phyloP scores from a whole-genome alignment of 2,329 filamentous ascomycete species.

The Teratosphaeria destructans region DNA sequence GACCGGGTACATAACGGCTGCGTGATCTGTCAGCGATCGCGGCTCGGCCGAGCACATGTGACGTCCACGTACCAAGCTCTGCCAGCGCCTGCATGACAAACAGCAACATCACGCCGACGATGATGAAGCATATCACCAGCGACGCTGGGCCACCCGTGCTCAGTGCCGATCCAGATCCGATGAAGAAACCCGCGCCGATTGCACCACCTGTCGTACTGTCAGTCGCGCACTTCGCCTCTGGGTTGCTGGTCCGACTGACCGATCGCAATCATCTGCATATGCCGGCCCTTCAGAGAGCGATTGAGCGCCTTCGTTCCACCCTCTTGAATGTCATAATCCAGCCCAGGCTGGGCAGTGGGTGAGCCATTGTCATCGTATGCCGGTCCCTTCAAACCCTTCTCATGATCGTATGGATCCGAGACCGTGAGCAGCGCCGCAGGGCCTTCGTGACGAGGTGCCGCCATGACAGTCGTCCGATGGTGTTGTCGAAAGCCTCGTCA shows the following conservation, averaged over 20 bases:
- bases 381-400: constrained; percentile 1
- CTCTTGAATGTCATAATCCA: background rate
- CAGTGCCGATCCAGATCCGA: constrained; percentile 24
- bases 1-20: constrained; percentile 20
- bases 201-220: constrained; percentile 26
- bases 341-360: background rate
- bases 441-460: background rate
- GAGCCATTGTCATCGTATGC: background rate
- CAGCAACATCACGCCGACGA: constrained; percentile 25
- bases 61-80: constrained; percentile 30
- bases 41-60: constrained; percentile 47
- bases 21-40: constrained; percentile 11
- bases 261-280: constrained; percentile 96
- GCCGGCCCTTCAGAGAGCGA: constrained; percentile 48
- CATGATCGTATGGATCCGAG: background rate
- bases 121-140: constrained; percentile 23
- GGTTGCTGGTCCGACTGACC: constrained; percentile 33
- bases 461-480: background rate
- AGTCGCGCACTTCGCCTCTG: background rate
- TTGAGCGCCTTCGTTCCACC: background rate
- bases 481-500: background rate
- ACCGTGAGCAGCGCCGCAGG: background rate
- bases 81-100: constrained; percentile 27
- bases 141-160: constrained; percentile 24
- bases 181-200: constrained; percentile 26